A percentile compares a stretch with the other conserved stretches of the same genome.
These are phyloP conservation scores for Mucor plumbeus DNA, from an alignment of 371 early-diverging fungal genomes.

Conservation along the genomic window DNA sequence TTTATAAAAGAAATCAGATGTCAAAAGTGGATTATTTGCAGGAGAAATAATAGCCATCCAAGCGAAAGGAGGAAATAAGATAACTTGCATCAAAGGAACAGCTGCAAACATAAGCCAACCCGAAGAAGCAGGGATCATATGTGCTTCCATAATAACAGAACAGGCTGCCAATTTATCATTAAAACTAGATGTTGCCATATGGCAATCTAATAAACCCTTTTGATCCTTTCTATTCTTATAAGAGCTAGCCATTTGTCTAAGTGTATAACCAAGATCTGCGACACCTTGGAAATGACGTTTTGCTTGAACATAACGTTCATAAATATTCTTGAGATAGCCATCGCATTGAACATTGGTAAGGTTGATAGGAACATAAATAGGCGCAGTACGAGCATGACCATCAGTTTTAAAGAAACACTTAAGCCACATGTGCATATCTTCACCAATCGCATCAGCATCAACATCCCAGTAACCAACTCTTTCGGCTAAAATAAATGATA, in stretches of 20 bases:
- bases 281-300: constrained; percentile 72
- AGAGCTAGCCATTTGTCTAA: constrained; percentile 29
- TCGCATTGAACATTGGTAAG: constrained; percentile 74
- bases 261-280: constrained; percentile 62
- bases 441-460: constrained; percentile 80
- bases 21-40: constrained; percentile 50
- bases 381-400: constrained; percentile 66
- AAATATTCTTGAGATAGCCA: constrained; percentile 59
- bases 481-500: constrained; percentile 72
- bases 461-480: constrained; percentile 82
- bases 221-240: constrained; percentile 28
- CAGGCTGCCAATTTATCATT: constrained; percentile 56
- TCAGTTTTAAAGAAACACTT: constrained; percentile 80
- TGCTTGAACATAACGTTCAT: constrained; percentile 73
- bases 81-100: constrained; percentile 59
- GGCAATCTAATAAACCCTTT: constrained; percentile 27
- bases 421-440: constrained; percentile 88
- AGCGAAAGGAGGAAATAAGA: constrained; percentile 53
- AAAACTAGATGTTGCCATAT: constrained; percentile 27
- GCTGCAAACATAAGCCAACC: constrained; percentile 70
- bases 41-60: constrained; percentile 48
- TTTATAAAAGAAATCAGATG: constrained; percentile 52
- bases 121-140: constrained; percentile 61
- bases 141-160: constrained; percentile 59
- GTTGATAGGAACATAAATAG: constrained; percentile 79